Percentiles rank a stretch among this genome's conserved stretches.
phyloP scores from a whole-genome alignment of 1,284 basidiomycete species.

The Cryptococcus depauperatus region DNA sequence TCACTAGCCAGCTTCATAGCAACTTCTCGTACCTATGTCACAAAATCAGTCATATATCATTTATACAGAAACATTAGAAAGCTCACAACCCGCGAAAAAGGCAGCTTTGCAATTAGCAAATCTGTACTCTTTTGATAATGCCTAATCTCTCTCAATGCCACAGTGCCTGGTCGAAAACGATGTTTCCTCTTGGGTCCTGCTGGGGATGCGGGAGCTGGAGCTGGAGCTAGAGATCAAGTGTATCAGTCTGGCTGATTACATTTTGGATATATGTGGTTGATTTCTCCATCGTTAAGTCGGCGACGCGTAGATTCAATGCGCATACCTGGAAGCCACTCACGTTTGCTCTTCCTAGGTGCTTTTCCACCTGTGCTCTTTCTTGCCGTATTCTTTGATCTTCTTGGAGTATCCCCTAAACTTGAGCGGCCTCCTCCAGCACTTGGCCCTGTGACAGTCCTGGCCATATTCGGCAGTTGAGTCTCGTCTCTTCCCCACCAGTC shows the following conservation, averaged over 20 bases:
- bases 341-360: constrained; percentile 54
- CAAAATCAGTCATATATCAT: constrained; percentile 17
- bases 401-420: background rate
- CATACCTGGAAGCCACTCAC: no score
- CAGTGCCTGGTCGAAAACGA: constrained; percentile 71
- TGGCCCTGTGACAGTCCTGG: background rate
- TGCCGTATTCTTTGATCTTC: constrained; percentile 27
- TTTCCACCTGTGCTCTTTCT: constrained; percentile 70
- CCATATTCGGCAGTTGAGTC: no score
- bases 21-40: constrained; percentile 75
- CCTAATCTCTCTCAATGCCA: constrained; percentile 82
- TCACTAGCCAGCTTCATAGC: constrained; percentile 76
- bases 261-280: background rate
- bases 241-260: background rate
- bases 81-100: constrained; percentile 82
- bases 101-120: constrained; percentile 73
- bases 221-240: background rate
- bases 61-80: background rate
- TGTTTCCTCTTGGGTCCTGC: constrained; percentile 24
- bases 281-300: background rate
- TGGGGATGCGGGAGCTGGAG: background rate
- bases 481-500: no score
- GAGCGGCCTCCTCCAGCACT: background rate
- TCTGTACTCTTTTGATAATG: constrained; percentile 91
- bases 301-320: no score